Percentiles rank a stretch among this genome's conserved stretches.
Conservation (phyloP, 495 filamentous ascomycete species). For the Daldinia concentrica region DNA sequence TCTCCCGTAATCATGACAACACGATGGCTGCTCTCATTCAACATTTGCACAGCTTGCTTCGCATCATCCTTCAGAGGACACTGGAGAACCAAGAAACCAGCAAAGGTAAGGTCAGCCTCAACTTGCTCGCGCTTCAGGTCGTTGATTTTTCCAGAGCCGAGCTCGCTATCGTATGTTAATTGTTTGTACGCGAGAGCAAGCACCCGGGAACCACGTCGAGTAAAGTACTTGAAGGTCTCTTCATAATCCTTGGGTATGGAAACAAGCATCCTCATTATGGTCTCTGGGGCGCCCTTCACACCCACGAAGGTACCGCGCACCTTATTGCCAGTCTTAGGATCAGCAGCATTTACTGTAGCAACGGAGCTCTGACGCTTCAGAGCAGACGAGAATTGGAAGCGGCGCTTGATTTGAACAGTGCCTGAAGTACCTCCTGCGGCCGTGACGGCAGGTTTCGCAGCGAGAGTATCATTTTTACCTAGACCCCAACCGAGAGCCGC, state of each 20-base stretch:
- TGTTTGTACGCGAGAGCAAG: conserved; percentile 94
- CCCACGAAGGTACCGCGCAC: conserved; percentile 84
- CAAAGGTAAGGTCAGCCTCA: conserved; percentile 84
- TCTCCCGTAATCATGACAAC: conserved; percentile 99
- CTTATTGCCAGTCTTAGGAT: conserved; percentile 75
- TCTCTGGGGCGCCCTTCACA: conserved; percentile 97
- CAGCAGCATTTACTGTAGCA: conserved; percentile 74
- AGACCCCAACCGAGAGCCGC: conserved; percentile 89
- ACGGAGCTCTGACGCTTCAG: conserved; percentile 96
- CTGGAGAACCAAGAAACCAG: conserved; percentile 94
- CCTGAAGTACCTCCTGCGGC: conserved; percentile 58
- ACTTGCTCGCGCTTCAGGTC: conserved; percentile 91
- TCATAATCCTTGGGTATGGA: conserved; percentile 88
- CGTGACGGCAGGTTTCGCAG: conserved; percentile 59
- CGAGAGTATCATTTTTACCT: conserved; percentile 84
- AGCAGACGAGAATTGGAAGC: conserved; percentile 98
- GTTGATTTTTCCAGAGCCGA: conserved; percentile 86
- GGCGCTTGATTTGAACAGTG: conserved; percentile 87
- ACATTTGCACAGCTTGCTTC: conserved; percentile 90
- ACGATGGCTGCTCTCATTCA: conserved; percentile 98
- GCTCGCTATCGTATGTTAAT: conserved; percentile 78
- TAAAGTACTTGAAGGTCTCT: conserved; percentile 98
- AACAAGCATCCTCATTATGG: conserved; percentile 90
- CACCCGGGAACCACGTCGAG: conserved; percentile 91
- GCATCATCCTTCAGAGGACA: conserved; percentile 97